These are phyloP conservation scores for Rhododendron henanense DNA, from an alignment of 148 eudicot genomes.

Conservation along the genomic window DNA sequence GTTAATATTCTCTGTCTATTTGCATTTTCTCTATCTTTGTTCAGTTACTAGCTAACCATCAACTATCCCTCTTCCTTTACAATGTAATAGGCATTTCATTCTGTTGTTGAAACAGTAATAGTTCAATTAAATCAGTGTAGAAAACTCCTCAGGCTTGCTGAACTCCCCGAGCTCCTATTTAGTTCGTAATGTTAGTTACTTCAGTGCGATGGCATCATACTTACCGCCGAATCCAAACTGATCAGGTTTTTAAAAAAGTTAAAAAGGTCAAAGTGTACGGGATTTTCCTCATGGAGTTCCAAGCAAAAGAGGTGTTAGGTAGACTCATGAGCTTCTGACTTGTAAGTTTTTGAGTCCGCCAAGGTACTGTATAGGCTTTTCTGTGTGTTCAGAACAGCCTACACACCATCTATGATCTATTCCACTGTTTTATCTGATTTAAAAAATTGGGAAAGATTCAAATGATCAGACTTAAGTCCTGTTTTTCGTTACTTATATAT, in stretches of 20 bases:
- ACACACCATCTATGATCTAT: too few relatives aligned
- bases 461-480: background rate
- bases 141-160: background rate
- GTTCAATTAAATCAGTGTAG: background rate
- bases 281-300: background rate
- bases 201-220: background rate
- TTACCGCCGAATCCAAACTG: background rate
- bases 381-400: background rate
- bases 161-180: background rate
- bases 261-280: background rate
- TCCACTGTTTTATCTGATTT: background rate
- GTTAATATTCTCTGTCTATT: background rate
- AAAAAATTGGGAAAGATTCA: background rate
- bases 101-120: too few relatives aligned
- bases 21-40: background rate
- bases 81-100: background rate
- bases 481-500: background rate
- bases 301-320: background rate
- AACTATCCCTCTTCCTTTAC: background rate
- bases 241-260: background rate
- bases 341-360: background rate
- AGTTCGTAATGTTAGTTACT: background rate
- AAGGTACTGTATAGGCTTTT: background rate
- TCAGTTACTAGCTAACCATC: background rate
- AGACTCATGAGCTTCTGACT: background rate